Conservation (phyloP, 139 green algal species). For the Microglena sp. region DNA sequence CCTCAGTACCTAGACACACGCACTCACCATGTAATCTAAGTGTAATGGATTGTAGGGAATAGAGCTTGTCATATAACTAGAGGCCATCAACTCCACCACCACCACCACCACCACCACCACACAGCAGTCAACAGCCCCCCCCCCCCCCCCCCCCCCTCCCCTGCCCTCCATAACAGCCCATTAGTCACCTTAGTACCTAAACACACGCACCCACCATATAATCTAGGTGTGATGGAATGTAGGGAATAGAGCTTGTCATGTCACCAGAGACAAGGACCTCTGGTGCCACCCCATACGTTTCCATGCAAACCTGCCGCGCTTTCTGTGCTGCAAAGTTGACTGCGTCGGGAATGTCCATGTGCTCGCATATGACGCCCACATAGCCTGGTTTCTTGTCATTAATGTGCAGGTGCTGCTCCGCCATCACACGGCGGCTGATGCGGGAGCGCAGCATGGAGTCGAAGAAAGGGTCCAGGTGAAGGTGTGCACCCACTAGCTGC, state of each 20-base stretch:
- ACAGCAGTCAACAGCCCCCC: too few relatives aligned
- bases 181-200: not conserved
- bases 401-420: conserved; percentile 87
- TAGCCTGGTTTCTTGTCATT: conserved; percentile 35
- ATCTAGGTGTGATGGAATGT: conserved; percentile 83
- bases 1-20: too few relatives aligned
- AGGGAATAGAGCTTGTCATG: conserved; percentile 47
- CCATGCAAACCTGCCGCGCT: conserved; percentile 56
- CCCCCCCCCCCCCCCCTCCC: too few relatives aligned
- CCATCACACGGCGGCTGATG: conserved; percentile 75
- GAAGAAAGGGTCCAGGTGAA: conserved; percentile 74
- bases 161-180: too few relatives aligned
- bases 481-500: conserved; percentile 57
- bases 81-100: too few relatives aligned
- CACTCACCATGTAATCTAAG: too few relatives aligned
- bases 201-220: conserved; percentile 61
- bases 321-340: conserved; percentile 57
- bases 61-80: too few relatives aligned
- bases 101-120: too few relatives aligned
- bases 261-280: conserved; percentile 58
- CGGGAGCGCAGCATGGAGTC: conserved; percentile 58
- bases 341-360: conserved; percentile 55
- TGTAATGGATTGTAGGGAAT: too few relatives aligned
- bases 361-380: conserved; percentile 63
- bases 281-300: conserved; percentile 68